Evolutionary conservation across 1,284 basidiomycete genomes (phyloP), one percentile per base, ranked within the genome.

Genomic region (Pyrrhoderma lamaoense): DNA sequence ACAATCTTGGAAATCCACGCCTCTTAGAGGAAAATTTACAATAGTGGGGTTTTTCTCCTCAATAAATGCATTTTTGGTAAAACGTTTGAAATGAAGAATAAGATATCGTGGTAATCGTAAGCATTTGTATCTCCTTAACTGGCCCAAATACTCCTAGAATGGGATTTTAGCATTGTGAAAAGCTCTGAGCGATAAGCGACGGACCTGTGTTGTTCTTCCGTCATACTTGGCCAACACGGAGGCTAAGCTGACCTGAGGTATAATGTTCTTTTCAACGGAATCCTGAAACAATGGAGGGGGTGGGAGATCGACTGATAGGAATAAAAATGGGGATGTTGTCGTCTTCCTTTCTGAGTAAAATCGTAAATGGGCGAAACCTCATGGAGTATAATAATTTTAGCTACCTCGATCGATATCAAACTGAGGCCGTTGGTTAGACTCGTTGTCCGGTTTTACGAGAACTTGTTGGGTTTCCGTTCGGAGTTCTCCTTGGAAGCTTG

Each of bases 1-100:
- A 94, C 92, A 97, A 47, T 92, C 90, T 58, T 71, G 72, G 66
- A 98, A 85, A 67, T 98, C 93, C 18, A 99, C 77, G 0, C 93
- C 93, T 52, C 90, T 80, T 42, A 97, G 76, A 9, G 93, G 93
- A 64, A 97, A 99, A 64, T 96, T 98, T 60, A 99, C 90, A 55
- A 99, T 94, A 1, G 96, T 99, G 2, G 94, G 94, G 64, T 99
- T 99, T 67, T 97, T 95, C 68, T 99, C 95, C 67, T 98, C 95
- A 1, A 97, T 92, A 62, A 99, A 98, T 48, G 80, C 80, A 67
- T 99, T 99, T 67, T 92, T 96, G n/a, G 92, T 96, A 69, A 99
- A 99, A 27, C 96, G 82, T 64, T 95, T 98, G 73, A 89, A 95
- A 66, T 97, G 92, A 21, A 98, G 73, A 60, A 99, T 89, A 59